phyloP scores from a whole-genome alignment of 345 rosid species.

The Microcos paniculata region DNA sequence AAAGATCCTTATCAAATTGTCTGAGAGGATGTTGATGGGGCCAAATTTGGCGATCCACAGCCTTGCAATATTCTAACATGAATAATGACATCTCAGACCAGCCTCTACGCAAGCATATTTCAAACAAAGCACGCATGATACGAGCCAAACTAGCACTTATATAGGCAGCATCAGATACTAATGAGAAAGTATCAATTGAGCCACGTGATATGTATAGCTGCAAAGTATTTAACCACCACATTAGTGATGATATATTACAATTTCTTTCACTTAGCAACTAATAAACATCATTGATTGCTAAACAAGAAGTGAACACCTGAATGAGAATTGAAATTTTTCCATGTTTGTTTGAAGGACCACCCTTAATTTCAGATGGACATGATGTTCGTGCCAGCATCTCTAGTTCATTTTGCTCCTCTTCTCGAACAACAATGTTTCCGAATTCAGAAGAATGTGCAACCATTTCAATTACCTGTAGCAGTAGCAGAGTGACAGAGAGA shows the following conservation, averaged over 20 bases:
- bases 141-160: conserved; percentile 99
- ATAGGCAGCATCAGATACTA: conserved; percentile 93
- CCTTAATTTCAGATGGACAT: conserved; percentile 87
- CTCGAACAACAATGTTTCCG: conserved; percentile 94
- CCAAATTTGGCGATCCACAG: conserved; percentile 97
- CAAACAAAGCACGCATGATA: conserved; percentile 92
- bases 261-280: conserved; percentile 14
- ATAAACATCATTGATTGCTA: conserved; percentile 19
- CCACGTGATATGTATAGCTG: conserved; percentile 98
- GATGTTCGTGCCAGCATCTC: conserved; percentile 71
- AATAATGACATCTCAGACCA: conserved; percentile 91
- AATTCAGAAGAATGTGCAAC: conserved; percentile 97
- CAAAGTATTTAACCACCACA: conserved; percentile 30
- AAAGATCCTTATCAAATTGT: conserved; percentile 85
- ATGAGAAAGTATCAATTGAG: conserved; percentile 84
- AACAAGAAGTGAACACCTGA: conserved; percentile 52
- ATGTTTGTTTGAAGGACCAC: conserved; percentile 93
- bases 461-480: conserved; percentile 79
- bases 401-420: conserved; percentile 95
- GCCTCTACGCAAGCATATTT: conserved; percentile 86
- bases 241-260: conserved; percentile 25
- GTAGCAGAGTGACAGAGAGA: conserved; percentile 20
- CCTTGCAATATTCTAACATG: conserved; percentile 97
- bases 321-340: conserved; percentile 96
- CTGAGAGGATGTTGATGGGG: conserved; percentile 94